Conservation (phyloP, 495 filamentous ascomycete genomes). For the Rostrohypoxylon terebratum region DNA sequence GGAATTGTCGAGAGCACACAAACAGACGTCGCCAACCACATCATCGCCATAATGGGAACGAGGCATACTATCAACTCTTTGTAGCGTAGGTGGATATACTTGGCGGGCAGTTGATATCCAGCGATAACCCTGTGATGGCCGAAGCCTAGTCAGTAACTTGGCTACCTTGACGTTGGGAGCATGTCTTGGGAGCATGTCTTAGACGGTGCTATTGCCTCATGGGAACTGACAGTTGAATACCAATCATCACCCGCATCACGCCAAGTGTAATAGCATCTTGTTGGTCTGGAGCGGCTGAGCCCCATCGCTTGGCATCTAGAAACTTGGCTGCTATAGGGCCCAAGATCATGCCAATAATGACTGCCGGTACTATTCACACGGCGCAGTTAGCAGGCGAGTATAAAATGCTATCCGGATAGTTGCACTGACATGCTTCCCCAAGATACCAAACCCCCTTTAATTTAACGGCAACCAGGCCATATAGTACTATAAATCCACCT, state of each 20-base stretch:
- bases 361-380: slow-evolving; percentile 60
- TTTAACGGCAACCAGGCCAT: slow-evolving; percentile 65
- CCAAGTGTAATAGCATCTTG: slow-evolving; percentile 61
- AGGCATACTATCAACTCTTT: slow-evolving; percentile 77
- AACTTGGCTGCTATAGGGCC: slow-evolving; percentile 64
- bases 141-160: slow-evolving; percentile 56
- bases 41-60: slow-evolving; percentile 85
- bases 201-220: slow-evolving; percentile 51
- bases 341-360: slow-evolving; percentile 60
- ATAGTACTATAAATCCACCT: slow-evolving; percentile 55
- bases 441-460: slow-evolving; percentile 68
- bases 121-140: slow-evolving; percentile 68
- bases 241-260: slow-evolving; percentile 65
- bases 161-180: slow-evolving; percentile 45
- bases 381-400: slow-evolving; percentile 9
- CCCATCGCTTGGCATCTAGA: slow-evolving; percentile 60
- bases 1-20: slow-evolving; percentile 79
- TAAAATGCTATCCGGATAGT: neutral
- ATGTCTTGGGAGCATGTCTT: slow-evolving; percentile 54
- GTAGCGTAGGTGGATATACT: slow-evolving; percentile 81
- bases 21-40: slow-evolving; percentile 84
- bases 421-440: slow-evolving; percentile 65
- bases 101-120: slow-evolving; percentile 85
- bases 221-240: slow-evolving; percentile 60
- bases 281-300: slow-evolving; percentile 51